A percentile compares a stretch with the other conserved stretches of the same genome.
phyloP scores from a whole-genome alignment of 1,139 yeast genomes.

The Yamadazyma oceani region DNA sequence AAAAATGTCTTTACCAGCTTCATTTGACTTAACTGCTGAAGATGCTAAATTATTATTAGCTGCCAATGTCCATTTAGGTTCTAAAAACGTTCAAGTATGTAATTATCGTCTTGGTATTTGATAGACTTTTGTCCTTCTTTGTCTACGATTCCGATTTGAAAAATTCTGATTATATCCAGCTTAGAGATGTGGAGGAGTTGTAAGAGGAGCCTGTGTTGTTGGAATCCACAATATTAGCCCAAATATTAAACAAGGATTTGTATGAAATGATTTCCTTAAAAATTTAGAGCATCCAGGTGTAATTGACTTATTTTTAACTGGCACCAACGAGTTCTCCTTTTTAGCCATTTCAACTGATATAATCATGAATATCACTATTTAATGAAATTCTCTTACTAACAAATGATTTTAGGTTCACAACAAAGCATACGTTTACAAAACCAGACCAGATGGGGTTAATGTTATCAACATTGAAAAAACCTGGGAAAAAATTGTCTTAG shows the following conservation, averaged over 20 bases:
- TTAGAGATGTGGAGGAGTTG: too few species aligned
- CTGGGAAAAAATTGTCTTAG: slow-evolving; percentile 99
- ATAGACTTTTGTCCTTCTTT: too few species aligned
- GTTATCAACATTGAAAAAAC: slow-evolving; percentile 98
- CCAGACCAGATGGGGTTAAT: slow-evolving; percentile 99
- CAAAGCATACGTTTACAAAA: slow-evolving; percentile 98
- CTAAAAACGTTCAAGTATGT: slow-evolving; percentile 98
- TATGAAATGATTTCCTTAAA: too few species aligned
- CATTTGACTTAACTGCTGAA: slow-evolving; percentile 93
- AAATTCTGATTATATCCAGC: too few species aligned
- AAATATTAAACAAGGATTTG: too few species aligned
- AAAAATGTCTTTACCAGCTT: slow-evolving; percentile 81
- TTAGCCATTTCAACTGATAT: too few species aligned
- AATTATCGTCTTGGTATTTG: background rate
- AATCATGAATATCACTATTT: background rate
- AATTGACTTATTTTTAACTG: too few species aligned
- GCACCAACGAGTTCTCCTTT: too few species aligned
- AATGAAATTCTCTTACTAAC: slow-evolving; percentile 22
- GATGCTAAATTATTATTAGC: slow-evolving; percentile 99
- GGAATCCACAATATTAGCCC: too few species aligned
- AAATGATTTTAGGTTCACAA: slow-evolving; percentile 79
- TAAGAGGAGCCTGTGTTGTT: too few species aligned
- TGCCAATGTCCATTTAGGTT: slow-evolving; percentile 99
- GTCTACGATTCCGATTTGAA: too few species aligned
- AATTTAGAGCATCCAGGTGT: too few species aligned